Base-by-base conservation (phyloP, 805 yeast genomes). In the Cyberlindnera maclurae region DNA sequence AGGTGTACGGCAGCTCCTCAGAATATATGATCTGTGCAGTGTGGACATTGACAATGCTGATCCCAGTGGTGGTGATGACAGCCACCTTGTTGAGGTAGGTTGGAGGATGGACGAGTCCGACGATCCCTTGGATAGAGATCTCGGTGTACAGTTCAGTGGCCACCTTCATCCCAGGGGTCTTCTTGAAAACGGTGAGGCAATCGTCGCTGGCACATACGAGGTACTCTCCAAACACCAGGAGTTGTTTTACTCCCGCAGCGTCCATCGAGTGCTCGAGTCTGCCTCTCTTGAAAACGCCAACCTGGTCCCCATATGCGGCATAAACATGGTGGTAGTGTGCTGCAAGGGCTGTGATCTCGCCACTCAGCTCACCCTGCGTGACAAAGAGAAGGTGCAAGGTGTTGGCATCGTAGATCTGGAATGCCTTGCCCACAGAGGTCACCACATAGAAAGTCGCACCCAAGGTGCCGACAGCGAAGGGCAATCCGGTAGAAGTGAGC, bases 331-430 rank as follows among this genome's bases (percentile, higher is more conserved):
- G 97, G 67, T 77, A 77, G 60, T 86, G 94, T 2, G 96, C 80
- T 15, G 81, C 70, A 33, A 90, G 64, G 16, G 81, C 74, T 18
- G 81, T 76, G 47, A 90, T 88, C 41, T 75, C 73, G 7, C 75
- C 56, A 0, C 80, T 71, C 0, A 96, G 82, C 57, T 84, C 90
- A 15, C 72, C 74, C 47, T 78, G 84, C 1, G 96, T 85, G 11
- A 90, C 94, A 61, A 93, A 90, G 16, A 90, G 64, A 45, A 90
- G 65, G 49, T 85, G 93, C 45, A 90, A 65, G 6, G 84, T 86
- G 26, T 90, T 77, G 52, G 84, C 96, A 64, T 93, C 98, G 55
- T 84, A 93, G 22, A 93, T 86, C 59, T 90, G 97, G 65, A 93
- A 86, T 1, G 90, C 72, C 38, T 78, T 71, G 3, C 97, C 97